A percentile compares a stretch with the other conserved stretches of the same genome.
These are phyloP conservation scores for Sphagnurus paluster DNA, from an alignment of 1,284 basidiomycete species.

Conservation along the genomic window DNA sequence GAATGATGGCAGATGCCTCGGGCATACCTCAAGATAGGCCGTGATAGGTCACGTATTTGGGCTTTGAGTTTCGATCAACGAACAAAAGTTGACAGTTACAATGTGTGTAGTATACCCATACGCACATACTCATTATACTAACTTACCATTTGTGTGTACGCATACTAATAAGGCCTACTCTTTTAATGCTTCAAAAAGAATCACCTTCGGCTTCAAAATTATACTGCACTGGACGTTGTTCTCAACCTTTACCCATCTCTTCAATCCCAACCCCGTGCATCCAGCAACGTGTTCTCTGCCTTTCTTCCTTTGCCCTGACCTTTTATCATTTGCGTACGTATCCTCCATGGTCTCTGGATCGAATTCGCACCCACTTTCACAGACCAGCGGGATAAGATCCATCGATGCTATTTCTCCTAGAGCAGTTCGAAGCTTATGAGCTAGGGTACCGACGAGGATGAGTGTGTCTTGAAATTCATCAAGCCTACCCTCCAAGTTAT, in stretches of 20 bases:
- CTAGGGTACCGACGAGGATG: conserved; percentile 16
- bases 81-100: too few species aligned
- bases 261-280: conserved; percentile 20
- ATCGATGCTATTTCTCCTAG: conserved; percentile 26
- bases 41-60: too few species aligned
- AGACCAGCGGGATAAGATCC: conserved; percentile 20
- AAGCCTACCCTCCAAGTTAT: not conserved
- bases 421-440: conserved; percentile 21
- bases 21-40: too few species aligned
- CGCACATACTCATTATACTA: too few species aligned
- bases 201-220: conserved; percentile 20
- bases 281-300: conserved; percentile 12
- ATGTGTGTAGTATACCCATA: too few species aligned
- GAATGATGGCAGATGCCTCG: too few species aligned
- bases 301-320: not conserved
- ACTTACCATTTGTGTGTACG: too few species aligned
- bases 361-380: conserved; percentile 14
- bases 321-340: conserved; percentile 21
- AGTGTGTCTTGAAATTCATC: conserved; percentile 12
- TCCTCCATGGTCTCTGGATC: conserved; percentile 26
- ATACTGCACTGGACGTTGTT: conserved; percentile 2
- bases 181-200: conserved; percentile 15
- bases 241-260: conserved; percentile 3
- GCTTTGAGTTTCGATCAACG: too few species aligned
- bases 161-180: too few species aligned